Base-by-base conservation (phyloP, 140 eudicot species). In the Ambrosia hybrid region DNA sequence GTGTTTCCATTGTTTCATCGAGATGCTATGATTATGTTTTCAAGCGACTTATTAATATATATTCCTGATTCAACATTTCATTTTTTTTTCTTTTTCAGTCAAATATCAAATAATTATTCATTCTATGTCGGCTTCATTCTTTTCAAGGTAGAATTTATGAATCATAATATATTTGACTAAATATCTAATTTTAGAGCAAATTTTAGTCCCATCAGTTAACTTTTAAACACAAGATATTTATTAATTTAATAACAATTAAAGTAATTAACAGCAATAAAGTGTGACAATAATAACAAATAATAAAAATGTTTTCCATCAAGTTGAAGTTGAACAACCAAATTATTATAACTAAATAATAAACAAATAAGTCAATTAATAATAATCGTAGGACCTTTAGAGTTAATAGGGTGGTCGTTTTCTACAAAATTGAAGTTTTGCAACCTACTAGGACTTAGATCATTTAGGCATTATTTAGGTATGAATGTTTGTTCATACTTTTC, bases 161-260 rank as follows among this genome's bases (percentile, higher is more conserved):
- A 41, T 64, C 51, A 64, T n/a, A 37, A 39, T n/a, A 37, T 39
- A 63, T n/a, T 6, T 63, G 68, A 63, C 68, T 14, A 64, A 37
- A 58, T 56, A 58, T 21, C 14, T 5, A 21, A 9, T 3, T 30
- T 30, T 30, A 30, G 34, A 30, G 2, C 34, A 30, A 30, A 30
- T 30, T 30, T 30, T 1, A 30, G 34, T 30, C 34, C 34, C 34
- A 30, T 30, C 34, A 56, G 6, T 56, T 4, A 17, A 17, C 5
- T 56, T 52, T 13, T 12, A 10, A 7, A 12, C 3, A 3, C 3
- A 9, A 49, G 53, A 49, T 49, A 2, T 49, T 16, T 16, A 56
- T 1, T 3, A 56, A 2, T 56, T 16, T 56, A 55, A 55, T 55
- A 55, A 15, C 60, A 55, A 16, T 48, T 8, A 15, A 15, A 43